Percentiles rank a stretch among this genome's conserved stretches.
phyloP scores from a whole-genome alignment of 345 rosid genomes.

The Populus nigra region DNA sequence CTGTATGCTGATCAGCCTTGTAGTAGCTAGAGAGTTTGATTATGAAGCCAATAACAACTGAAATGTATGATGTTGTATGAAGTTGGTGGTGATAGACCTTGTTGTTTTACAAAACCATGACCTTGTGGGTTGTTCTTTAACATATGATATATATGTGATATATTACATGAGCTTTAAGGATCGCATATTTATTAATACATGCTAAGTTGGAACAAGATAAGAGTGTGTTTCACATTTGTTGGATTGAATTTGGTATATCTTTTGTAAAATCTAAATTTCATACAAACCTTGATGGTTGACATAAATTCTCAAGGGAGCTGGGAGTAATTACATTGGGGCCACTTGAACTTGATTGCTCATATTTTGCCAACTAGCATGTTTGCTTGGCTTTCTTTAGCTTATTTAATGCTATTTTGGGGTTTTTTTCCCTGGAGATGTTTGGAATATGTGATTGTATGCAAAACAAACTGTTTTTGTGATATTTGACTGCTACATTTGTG shows the following conservation, averaged over 20 bases:
- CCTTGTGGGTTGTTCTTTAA: neutral
- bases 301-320: too few species aligned
- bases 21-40: too few species aligned
- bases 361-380: neutral
- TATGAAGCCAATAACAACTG: too few species aligned
- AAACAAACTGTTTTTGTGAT: neutral
- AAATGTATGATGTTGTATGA: too few species aligned
- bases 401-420: neutral
- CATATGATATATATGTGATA: neutral
- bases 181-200: neutral
- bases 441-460: neutral
- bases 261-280: neutral
- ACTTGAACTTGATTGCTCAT: neutral
- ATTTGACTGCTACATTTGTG: constrained; percentile 5
- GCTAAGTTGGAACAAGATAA: neutral
- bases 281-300: too few species aligned
- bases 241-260: neutral
- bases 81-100: too few species aligned
- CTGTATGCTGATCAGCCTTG: too few species aligned
- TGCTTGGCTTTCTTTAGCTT: neutral
- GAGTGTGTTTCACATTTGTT: neutral
- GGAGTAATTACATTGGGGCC: neutral
- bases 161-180: neutral
- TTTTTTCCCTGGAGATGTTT: neutral
- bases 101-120: too few species aligned